phyloP scores from a whole-genome alignment of 495 filamentous ascomycete genomes.

The Hypoxylon crocopeplum region DNA sequence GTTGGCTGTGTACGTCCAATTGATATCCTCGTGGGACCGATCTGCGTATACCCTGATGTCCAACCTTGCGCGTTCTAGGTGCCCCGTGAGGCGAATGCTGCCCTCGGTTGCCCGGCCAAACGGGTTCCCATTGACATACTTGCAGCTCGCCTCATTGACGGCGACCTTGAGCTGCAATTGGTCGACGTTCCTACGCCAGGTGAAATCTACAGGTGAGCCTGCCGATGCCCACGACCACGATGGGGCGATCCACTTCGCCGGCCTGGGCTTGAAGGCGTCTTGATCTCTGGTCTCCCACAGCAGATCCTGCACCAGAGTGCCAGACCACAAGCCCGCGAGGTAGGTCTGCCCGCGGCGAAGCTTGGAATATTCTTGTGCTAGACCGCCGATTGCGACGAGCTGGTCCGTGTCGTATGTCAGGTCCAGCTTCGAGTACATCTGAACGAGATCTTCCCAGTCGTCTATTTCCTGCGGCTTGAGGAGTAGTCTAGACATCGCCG shows the following conservation, averaged over 20 bases:
- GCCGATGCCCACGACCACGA: constrained; percentile 1
- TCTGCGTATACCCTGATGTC: too few relatives aligned
- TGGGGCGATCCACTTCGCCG: not conserved
- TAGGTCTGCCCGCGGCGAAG: not conserved
- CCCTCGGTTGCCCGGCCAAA: too few relatives aligned
- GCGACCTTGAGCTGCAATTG: too few relatives aligned
- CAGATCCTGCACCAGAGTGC: not conserved
- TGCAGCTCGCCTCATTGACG: too few relatives aligned
- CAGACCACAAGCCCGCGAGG: constrained; percentile 14
- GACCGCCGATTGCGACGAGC: not conserved
- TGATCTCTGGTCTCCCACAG: not conserved
- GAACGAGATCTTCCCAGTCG: constrained; percentile 1
- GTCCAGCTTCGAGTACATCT: not conserved
- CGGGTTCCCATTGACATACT: too few relatives aligned
- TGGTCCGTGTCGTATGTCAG: constrained; percentile 3
- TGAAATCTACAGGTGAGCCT: too few relatives aligned
- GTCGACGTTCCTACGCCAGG: too few relatives aligned
- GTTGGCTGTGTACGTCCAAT: too few relatives aligned
- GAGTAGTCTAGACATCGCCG: too few relatives aligned
- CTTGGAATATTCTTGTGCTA: not conserved
- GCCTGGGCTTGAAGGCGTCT: not conserved
- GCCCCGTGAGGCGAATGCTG: too few relatives aligned
- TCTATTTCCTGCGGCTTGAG: not conserved
- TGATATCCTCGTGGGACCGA: too few relatives aligned
- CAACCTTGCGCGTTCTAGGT: too few relatives aligned